These are phyloP conservation scores for Phialophora macrospora DNA, from an alignment of 2,329 filamentous ascomycete species.

Conservation along the genomic window DNA sequence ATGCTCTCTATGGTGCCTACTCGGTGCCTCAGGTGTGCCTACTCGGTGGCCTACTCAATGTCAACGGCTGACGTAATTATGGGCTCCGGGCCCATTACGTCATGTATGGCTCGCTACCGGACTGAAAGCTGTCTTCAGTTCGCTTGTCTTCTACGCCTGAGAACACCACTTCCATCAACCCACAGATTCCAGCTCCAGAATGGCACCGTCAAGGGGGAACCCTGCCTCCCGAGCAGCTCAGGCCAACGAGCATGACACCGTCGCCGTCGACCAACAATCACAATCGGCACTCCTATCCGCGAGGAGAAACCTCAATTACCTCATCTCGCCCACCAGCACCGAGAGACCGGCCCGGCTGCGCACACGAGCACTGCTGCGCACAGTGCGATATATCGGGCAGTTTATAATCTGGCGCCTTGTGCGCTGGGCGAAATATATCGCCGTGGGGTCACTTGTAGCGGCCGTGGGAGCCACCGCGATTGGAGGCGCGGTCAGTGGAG, in stretches of 20 bases:
- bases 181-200: neutral
- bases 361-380: conserved; percentile 38
- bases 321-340: conserved; percentile 29
- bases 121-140: neutral
- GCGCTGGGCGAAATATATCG: conserved; percentile 40
- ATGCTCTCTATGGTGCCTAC: too few species aligned
- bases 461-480: conserved; percentile 37
- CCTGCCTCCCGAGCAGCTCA: neutral
- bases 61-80: neutral
- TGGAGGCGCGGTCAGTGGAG: conserved; percentile 34
- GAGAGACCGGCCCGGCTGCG: conserved; percentile 33
- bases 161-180: neutral
- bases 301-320: conserved; percentile 38
- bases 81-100: neutral
- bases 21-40: too few species aligned
- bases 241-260: conserved; percentile 19
- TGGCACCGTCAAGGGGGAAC: conserved; percentile 28
- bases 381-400: conserved; percentile 32
- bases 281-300: conserved; percentile 36
- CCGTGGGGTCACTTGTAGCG: conserved; percentile 35
- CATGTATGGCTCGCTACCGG: neutral
- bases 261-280: conserved; percentile 36
- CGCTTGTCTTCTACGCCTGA: neutral
- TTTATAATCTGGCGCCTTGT: conserved; percentile 40
- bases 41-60: too few species aligned